Evolutionary conservation across 2,329 filamentous ascomycete species (phyloP), one percentile per base, ranked within the genome.

Genomic region (Fusarium bulbicola): DNA sequence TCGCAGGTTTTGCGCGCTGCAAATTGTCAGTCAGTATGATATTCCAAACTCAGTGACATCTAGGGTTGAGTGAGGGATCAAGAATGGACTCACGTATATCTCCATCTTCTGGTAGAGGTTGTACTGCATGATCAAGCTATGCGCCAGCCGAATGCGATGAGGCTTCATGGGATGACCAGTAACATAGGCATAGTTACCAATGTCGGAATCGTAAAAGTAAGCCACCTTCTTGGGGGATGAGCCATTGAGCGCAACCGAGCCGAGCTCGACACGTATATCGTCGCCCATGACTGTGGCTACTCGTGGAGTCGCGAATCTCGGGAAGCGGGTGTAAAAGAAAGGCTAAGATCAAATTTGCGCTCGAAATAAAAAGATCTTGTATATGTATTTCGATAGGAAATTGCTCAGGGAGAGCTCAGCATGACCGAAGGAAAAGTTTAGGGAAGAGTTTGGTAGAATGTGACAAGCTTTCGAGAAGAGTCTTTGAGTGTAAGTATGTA

Each of bases 131-230:
- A 99, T 95, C 76, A 99, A 88, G 79, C 97, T 96, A 82, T 99
- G 97, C 56, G 96, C 97, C 75, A 99, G 85, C 26, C 95, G 94
- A 78, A 99, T 92, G 28, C 96, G 92, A 89, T 97, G 97, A 72
- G 96, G 96, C 84, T 99, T 99, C 96, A 99, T 99, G 46, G 96
- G 96, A 86, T 99, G 96, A 26, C 94, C 95, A 71, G 94, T 95
- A 65, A 97, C 94, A 80, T 98, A 98, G 81, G 95, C 95, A 86
- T 98, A 98, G 83, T 98, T 98, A 74, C 95, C 95, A 80, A 98
- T 96, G 84, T 98, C 95, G 7, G 94, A 97, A 81, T 98, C 95
- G 88, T 98, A 98, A 83, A 98, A 98, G 85, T 98, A 98, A 63
- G 95, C 95, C 66, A 98, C 94, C 80, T 95, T 94, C 85, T 96